phyloP scores from a whole-genome alignment of 352 stramenopile species.

The Thraustotheca clavata region DNA sequence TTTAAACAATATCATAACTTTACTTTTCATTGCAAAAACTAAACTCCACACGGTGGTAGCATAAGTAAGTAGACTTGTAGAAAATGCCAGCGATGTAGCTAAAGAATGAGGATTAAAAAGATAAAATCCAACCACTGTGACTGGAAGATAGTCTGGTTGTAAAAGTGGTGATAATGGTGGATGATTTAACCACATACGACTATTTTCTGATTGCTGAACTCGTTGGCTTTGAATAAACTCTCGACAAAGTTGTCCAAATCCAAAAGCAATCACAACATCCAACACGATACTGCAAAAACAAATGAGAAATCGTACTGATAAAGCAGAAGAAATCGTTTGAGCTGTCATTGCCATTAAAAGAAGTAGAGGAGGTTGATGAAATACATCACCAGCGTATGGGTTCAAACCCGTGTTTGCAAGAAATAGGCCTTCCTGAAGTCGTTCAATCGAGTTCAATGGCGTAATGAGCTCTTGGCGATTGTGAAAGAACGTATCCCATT shows the following conservation, averaged over 20 bases:
- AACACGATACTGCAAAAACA: slow-evolving; percentile 41
- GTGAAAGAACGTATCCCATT: not conserved
- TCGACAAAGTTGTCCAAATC: slow-evolving; percentile 46
- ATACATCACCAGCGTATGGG: slow-evolving; percentile 69
- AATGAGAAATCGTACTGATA: slow-evolving; percentile 27
- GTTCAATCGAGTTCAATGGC: slow-evolving; percentile 46
- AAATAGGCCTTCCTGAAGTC: slow-evolving; percentile 50
- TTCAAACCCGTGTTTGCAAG: slow-evolving; percentile 38
- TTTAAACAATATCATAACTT: not conserved
- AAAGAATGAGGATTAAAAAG: slow-evolving; percentile 77
- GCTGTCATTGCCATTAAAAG: slow-evolving; percentile 51
- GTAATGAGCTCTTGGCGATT: slow-evolving; percentile 55
- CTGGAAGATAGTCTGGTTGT: slow-evolving; percentile 31
- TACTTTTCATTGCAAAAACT: slow-evolving; percentile 58
- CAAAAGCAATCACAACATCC: slow-evolving; percentile 47
- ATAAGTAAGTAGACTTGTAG: slow-evolving; percentile 60
- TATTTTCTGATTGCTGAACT: slow-evolving; percentile 27
- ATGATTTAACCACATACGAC: slow-evolving; percentile 61
- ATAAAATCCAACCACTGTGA: slow-evolving; percentile 47
- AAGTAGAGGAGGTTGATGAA: slow-evolving; percentile 73
- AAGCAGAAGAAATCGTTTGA: not conserved
- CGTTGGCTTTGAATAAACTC: slow-evolving; percentile 46
- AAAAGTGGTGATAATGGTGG: slow-evolving; percentile 69
- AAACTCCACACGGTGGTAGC: slow-evolving; percentile 54
- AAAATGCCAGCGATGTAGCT: slow-evolving; percentile 55